Evolutionary conservation across 2,329 filamentous ascomycete genomes (phyloP), one percentile per base, ranked within the genome.

Genomic region (Paecilomyces formosus): DNA sequence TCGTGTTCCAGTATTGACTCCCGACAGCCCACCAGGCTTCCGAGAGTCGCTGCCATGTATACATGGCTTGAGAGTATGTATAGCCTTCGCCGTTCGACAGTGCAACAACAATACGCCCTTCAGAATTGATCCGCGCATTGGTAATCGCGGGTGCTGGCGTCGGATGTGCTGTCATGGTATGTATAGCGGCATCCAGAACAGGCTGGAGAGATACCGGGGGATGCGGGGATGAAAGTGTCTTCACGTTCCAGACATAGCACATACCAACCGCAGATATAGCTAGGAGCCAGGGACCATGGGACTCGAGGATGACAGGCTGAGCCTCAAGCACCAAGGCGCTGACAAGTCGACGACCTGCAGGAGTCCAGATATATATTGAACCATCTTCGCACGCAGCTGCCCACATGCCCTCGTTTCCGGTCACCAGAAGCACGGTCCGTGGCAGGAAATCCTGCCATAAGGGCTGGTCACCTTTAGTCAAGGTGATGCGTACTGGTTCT

Each of bases 1-100:
- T 96, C 0, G 92, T 95, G 74, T 99, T 97, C 95, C 94, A 99
- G 73, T 99, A 99, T 71, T 99, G 94, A 65, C 90, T 96, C 18
- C 92, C 92, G 0, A 97, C 92, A 0, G 93, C 93, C 92, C 94
- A 99, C 94, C 94, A 99, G 1, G 90, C 84, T 71, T 99, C 95
- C 1, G 92, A 96, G n/a, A 99, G 81, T 9, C 92, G 86, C 74
- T 97, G 93, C 94, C 94, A 99, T 7, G 87, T 85, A 73, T 86
- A 93, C 88, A 99, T 89, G 18, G 83, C 82, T 0, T 88, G 84
- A 1, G 90, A 90, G 74, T 99, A 99, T 56, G 87, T 87, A 74
- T 92, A 99, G 1, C 94, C 94, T 66, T 99, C 93, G 21, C 94
- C 94, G 66, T 97, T 97, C 24, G 88, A 94, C 60, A 99, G 81